Evolutionary conservation across 2,329 filamentous ascomycete genomes (phyloP).

Genomic region (Alternaria metachromatica): DNA sequence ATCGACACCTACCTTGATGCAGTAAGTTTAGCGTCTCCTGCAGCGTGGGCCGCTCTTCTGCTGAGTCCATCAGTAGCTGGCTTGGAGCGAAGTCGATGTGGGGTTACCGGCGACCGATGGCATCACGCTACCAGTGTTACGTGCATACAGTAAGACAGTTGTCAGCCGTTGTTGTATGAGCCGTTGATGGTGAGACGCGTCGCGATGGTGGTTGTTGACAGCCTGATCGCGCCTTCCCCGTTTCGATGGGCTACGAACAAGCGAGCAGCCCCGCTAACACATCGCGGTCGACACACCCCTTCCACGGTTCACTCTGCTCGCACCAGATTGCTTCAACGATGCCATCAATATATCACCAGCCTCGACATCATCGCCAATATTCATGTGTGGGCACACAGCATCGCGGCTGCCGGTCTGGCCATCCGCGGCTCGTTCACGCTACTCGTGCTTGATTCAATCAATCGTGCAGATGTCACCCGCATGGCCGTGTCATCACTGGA

Average conservation of each 20-base stretch:
- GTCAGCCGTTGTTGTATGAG: constrained; percentile 30
- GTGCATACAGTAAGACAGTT: constrained; percentile 31
- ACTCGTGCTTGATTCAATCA: constrained; percentile 34
- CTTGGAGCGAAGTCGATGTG: constrained; percentile 1
- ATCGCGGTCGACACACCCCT: constrained; percentile 4
- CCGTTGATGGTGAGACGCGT: constrained; percentile 25
- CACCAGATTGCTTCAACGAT: constrained; percentile 9
- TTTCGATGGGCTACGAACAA: constrained; percentile 29
- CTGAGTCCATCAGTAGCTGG: constrained; percentile 32
- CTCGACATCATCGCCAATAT: not conserved
- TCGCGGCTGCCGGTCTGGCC: constrained; percentile 22
- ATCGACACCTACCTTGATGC: constrained; percentile 40
- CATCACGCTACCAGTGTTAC: constrained; percentile 34
- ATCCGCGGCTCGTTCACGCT: constrained; percentile 30
- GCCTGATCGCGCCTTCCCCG: constrained; percentile 30
- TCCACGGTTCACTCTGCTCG: not conserved
- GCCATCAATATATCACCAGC: constrained; percentile 10
- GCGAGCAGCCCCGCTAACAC: constrained; percentile 17
- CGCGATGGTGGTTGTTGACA: constrained; percentile 37
- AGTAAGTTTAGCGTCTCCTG: constrained; percentile 46
- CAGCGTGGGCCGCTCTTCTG: constrained; percentile 40
- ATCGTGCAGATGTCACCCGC: constrained; percentile 50
- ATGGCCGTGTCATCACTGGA: constrained; percentile 42
- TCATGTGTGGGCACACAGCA: constrained; percentile 7
- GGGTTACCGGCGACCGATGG: constrained; percentile 39